These are phyloP conservation scores for Phyllosticta paracitricarpa DNA, from an alignment of 2,329 filamentous ascomycete genomes.

Conservation along the genomic window DNA sequence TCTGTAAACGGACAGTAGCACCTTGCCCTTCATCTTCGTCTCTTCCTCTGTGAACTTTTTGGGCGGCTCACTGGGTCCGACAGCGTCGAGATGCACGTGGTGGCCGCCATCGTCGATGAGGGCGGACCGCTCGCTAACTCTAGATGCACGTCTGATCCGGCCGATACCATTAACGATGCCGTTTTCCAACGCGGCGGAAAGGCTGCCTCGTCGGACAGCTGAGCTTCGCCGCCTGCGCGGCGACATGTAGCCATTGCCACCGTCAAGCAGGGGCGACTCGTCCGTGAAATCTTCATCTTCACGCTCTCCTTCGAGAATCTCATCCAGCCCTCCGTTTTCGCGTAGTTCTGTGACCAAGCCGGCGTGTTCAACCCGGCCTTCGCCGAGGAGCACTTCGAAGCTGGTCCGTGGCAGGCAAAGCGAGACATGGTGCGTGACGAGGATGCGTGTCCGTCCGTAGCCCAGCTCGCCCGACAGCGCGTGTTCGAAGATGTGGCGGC, in stretches of 20 bases:
- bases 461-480: constrained; percentile 64
- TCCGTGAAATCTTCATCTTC: constrained; percentile 28
- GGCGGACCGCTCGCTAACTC: constrained; percentile 7
- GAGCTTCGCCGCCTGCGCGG: constrained; percentile 18
- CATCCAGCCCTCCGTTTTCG: constrained; percentile 30
- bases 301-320: constrained; percentile 37
- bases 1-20: constrained; percentile 57
- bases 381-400: constrained; percentile 63
- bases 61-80: constrained; percentile 24
- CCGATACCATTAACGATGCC: not conserved
- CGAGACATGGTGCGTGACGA: constrained; percentile 72
- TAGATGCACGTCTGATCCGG: not conserved
- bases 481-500: constrained; percentile 67
- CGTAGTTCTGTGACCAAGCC: constrained; percentile 54
- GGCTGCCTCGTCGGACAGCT: not conserved
- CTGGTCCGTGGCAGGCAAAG: constrained; percentile 61
- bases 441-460: constrained; percentile 58
- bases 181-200: not conserved
- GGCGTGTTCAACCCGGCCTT: constrained; percentile 54
- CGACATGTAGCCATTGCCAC: constrained; percentile 28
- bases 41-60: constrained; percentile 73
- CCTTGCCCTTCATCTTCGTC: constrained; percentile 57
- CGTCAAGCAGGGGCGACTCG: constrained; percentile 21
- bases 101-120: constrained; percentile 13
- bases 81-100: constrained; percentile 28